Evolutionary conservation across 2,329 filamentous ascomycete genomes (phyloP), one percentile per base, ranked within the genome.

Genomic region (Colletotrichum spinosum): DNA sequence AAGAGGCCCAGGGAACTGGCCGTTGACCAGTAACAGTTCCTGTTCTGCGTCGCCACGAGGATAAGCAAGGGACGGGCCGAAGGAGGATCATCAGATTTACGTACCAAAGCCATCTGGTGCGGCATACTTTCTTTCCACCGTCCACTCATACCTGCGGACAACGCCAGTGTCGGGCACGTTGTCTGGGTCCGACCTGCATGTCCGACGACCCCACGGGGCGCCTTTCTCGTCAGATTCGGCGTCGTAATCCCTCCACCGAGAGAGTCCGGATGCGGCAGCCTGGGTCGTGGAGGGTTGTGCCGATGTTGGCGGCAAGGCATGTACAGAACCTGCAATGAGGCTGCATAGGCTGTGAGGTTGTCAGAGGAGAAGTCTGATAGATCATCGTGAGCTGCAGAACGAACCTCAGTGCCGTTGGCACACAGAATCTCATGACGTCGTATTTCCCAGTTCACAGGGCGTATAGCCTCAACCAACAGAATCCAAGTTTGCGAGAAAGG

Each of bases 61-160:
- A 35, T 1, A 1, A 4, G 12, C 10, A 12, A 48, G 48, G 39
- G 48, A 33, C 46, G 45, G 38, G 13, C 17, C 46, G 15, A 35
- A 8, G 13, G 55, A 34, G 7, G 10, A 11, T 12, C 33, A 13
- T 8, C 10, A 46, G 45, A 10, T 25, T 2, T 4, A 55, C 64
- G 1, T 60, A 67, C 64, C 54, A 33, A 67, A 59, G 13, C 64
- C 64, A 54, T 67, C 64, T 2, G 64, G 64, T 8, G 64, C 64
- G 34, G 51, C 33, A 6, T 34, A 12, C 8, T 53, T 56, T 12
- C 64, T 49, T n/a, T 55, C 42, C 8, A 67, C 37, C 7, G 60
- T 64, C 64, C 64, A 67, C 35, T 64, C 64, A 12, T 67, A 67
- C 13, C 54, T 64, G 7, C 64, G 60, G 9, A 55, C 49, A 8